Evolutionary conservation across 306 rosid genomes (phyloP).

Genomic region (Rubus idaeus): DNA sequence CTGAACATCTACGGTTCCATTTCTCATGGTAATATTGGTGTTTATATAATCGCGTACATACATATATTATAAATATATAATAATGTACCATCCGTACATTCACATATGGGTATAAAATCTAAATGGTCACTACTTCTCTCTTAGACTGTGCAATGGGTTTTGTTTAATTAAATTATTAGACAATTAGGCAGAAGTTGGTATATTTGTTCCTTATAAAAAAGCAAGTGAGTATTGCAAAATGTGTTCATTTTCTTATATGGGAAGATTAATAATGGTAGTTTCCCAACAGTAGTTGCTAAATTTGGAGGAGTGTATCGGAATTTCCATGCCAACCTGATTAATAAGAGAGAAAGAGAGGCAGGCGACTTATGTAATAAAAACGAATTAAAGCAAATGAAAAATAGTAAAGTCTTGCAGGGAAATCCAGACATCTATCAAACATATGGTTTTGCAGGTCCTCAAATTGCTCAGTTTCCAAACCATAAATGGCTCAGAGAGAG

Average conservation of each 20-base stretch:
- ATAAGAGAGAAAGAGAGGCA: conserved; percentile 1
- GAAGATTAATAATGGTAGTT: neutral
- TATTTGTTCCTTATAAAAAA: neutral
- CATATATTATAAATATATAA: neutral
- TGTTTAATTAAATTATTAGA: neutral
- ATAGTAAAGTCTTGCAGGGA: conserved; percentile 39
- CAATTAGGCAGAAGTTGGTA: conserved; percentile 11
- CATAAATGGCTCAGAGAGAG: neutral
- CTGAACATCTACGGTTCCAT: neutral
- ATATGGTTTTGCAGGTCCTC: conserved; percentile 27
- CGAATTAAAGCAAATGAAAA: neutral
- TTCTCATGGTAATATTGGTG: neutral
- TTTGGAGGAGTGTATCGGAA: conserved; percentile 20
- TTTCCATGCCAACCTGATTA: conserved; percentile 17
- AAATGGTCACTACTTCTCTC: neutral
- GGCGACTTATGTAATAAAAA: conserved; percentile 28
- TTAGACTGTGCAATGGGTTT: neutral
- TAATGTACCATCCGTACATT: neutral
- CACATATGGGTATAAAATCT: neutral
- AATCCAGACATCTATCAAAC: conserved; percentile 25
- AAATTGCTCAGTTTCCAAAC: conserved; percentile 14
- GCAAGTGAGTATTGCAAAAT: neutral
- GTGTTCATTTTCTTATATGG: neutral
- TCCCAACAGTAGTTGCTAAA: neutral
- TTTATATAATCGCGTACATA: neutral